phyloP scores from a whole-genome alignment of 1,139 yeast species.

The Hansenula anomala region DNA sequence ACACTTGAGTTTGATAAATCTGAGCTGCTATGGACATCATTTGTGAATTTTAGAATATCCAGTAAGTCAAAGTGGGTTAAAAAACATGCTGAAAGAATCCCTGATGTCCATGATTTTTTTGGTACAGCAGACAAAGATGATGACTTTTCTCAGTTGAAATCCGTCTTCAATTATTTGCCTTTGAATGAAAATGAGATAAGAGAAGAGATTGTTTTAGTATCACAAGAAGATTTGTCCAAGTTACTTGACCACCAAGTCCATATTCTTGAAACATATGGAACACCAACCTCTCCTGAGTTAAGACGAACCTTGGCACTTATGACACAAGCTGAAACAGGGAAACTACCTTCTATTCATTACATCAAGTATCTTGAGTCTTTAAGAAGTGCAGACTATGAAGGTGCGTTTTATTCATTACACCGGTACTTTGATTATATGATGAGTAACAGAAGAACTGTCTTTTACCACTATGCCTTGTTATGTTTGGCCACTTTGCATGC shows the following conservation, averaged over 20 bases:
- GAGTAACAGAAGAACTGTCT: constrained; percentile 57
- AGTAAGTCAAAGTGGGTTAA: constrained; percentile 18
- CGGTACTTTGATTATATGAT: constrained; percentile 86
- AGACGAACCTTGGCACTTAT: constrained; percentile 41
- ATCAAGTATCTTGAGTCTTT: constrained; percentile 61
- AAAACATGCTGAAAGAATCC: not conserved
- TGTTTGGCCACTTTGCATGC: constrained; percentile 78
- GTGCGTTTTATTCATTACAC: constrained; percentile 68
- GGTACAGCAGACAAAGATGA: constrained; percentile 14
- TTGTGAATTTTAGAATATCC: constrained; percentile 44
- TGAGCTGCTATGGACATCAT: constrained; percentile 47
- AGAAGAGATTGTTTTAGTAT: constrained; percentile 30
- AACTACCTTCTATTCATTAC: constrained; percentile 62
- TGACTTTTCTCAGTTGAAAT: constrained; percentile 3
- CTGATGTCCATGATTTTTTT: constrained; percentile 15
- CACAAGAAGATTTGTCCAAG: constrained; percentile 48
- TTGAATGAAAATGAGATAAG: not conserved
- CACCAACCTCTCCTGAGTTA: constrained; percentile 45
- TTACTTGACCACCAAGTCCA: constrained; percentile 53
- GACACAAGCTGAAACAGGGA: constrained; percentile 47
- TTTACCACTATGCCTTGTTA: constrained; percentile 78
- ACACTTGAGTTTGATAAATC: constrained; percentile 57
- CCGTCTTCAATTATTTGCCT: not conserved
- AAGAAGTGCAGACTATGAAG: constrained; percentile 61
- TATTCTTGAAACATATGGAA: constrained; percentile 50